Conservation (phyloP, 306 rosid species). For the Pachyrhizus erosus region DNA sequence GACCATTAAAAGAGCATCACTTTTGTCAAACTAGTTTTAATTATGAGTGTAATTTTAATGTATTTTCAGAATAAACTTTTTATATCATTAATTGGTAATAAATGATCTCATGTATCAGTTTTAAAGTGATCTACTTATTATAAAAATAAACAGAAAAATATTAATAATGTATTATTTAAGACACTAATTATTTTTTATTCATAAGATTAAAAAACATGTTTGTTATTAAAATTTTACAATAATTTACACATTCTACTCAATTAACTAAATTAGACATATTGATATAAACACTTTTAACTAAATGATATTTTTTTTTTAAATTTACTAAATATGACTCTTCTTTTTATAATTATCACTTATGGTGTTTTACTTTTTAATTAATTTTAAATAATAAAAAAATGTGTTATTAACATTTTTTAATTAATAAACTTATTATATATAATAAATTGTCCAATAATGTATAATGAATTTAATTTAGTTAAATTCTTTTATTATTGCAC, state of each 20-base stretch:
- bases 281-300: too few relatives aligned
- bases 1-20: neutral
- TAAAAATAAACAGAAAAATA: too few relatives aligned
- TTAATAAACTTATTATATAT: neutral
- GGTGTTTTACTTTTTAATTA: too few relatives aligned
- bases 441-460: neutral
- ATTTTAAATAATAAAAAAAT: neutral
- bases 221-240: too few relatives aligned
- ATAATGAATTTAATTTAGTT: neutral
- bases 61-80: neutral
- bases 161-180: too few relatives aligned
- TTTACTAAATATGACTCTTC: too few relatives aligned
- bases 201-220: too few relatives aligned
- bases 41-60: neutral
- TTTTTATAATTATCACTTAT: neutral
- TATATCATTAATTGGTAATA: neutral
- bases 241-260: too few relatives aligned
- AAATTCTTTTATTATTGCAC: neutral
- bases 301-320: too few relatives aligned
- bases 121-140: too few relatives aligned
- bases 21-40: neutral
- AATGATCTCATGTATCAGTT: neutral
- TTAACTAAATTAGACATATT: too few relatives aligned
- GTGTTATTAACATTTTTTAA: neutral
- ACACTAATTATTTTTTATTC: too few relatives aligned